These are phyloP conservation scores for Schizophyllum commune DNA, from an alignment of 1,284 basidiomycete species.

Conservation along the genomic window DNA sequence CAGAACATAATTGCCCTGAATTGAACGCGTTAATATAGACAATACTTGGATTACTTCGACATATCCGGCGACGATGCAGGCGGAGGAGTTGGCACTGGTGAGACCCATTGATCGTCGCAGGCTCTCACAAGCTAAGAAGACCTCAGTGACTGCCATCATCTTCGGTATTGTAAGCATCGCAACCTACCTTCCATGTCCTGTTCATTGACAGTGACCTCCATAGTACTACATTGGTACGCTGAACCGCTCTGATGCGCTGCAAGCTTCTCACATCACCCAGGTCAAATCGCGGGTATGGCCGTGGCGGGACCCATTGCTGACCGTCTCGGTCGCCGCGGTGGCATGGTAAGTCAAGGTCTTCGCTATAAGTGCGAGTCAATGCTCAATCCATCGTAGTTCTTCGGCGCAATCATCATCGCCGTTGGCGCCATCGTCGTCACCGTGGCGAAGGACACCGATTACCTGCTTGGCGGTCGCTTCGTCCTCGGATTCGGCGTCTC, in stretches of 20 bases:
- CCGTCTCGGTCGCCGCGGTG: constrained; percentile 40
- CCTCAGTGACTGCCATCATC: constrained; percentile 31
- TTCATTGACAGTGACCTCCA: constrained; percentile 25
- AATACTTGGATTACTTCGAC: constrained; percentile 32
- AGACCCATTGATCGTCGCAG: neutral
- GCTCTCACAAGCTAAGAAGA: constrained; percentile 20
- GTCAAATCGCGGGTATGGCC: constrained; percentile 29
- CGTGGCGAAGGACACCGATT: constrained; percentile 30
- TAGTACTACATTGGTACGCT: constrained; percentile 25
- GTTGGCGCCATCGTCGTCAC: constrained; percentile 37
- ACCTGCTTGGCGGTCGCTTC: constrained; percentile 40
- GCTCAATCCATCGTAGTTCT: constrained; percentile 21
- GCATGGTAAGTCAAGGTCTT: constrained; percentile 31
- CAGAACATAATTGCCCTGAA: neutral
- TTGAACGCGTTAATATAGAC: constrained; percentile 17
- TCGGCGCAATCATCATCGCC: constrained; percentile 37
- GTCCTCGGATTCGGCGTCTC: constrained; percentile 28
- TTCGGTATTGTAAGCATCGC: constrained; percentile 29
- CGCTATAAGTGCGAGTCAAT: neutral
- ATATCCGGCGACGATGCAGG: constrained; percentile 30
- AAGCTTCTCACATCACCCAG: constrained; percentile 5
- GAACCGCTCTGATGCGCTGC: neutral
- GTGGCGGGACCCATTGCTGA: constrained; percentile 36
- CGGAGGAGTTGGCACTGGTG: constrained; percentile 29
- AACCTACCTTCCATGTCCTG: constrained; percentile 17